These are phyloP conservation scores for Dryas integrifolia DNA, from an alignment of 331 rosid genomes.

Conservation along the genomic window DNA sequence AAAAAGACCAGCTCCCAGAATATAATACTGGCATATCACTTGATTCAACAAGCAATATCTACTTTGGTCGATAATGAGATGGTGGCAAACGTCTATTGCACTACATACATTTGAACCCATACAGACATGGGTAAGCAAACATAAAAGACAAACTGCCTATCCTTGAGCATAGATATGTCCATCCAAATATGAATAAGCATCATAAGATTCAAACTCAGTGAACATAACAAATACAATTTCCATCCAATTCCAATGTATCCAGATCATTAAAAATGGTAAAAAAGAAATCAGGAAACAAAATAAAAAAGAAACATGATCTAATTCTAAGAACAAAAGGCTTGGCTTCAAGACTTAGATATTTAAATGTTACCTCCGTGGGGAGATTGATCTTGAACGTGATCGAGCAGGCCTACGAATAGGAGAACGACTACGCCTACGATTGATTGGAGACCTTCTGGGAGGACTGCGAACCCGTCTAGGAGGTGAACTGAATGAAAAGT, in stretches of 20 bases:
- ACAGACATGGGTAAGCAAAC: too few relatives aligned
- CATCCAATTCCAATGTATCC: neutral
- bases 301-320: neutral
- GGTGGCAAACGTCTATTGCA: neutral
- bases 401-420: slow-evolving; percentile 79
- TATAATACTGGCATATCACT: neutral
- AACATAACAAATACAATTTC: neutral
- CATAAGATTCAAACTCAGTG: neutral
- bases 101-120: neutral
- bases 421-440: slow-evolving; percentile 85
- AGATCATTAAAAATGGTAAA: neutral
- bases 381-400: slow-evolving; percentile 84
- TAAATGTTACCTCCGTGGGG: slow-evolving; percentile 77
- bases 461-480: slow-evolving; percentile 90
- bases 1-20: neutral
- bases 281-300: neutral
- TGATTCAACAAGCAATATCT: too few relatives aligned
- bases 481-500: slow-evolving; percentile 59
- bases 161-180: neutral
- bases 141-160: too few relatives aligned
- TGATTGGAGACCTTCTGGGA: slow-evolving; percentile 90
- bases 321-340: neutral
- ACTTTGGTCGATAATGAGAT: neutral
- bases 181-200: neutral
- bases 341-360: slow-evolving; percentile 5